Conservation (phyloP, 1,284 basidiomycete genomes). For the Leccinum fallax region DNA sequence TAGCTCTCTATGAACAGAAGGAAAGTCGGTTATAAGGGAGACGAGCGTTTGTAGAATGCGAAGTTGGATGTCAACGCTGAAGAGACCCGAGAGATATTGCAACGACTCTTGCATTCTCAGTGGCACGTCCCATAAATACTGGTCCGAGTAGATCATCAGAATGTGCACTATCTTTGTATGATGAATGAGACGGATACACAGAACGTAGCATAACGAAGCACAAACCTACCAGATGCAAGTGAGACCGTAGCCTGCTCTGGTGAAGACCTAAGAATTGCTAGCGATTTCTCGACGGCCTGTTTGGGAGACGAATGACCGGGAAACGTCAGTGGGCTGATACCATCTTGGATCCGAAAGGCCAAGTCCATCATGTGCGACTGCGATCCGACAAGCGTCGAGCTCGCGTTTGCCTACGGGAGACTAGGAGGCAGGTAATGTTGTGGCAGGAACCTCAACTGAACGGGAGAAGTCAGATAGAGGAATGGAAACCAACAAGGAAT, state of each 20-base stretch:
- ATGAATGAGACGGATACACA: constrained; percentile 9
- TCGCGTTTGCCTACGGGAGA: too few relatives aligned
- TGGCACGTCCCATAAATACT: constrained; percentile 92
- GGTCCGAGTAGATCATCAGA: constrained; percentile 84
- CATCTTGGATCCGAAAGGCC: neutral
- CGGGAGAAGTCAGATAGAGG: too few relatives aligned
- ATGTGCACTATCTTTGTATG: constrained; percentile 66
- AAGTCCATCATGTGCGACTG: too few relatives aligned
- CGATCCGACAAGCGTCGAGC: too few relatives aligned
- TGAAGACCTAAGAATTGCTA: constrained; percentile 75
- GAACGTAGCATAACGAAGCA: constrained; percentile 1
- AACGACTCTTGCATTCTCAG: constrained; percentile 86
- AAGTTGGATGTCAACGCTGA: too few relatives aligned
- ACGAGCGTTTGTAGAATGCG: too few relatives aligned
- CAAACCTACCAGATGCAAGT: constrained; percentile 60
- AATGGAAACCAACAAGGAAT: too few relatives aligned
- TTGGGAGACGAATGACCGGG: neutral
- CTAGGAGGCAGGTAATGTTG: too few relatives aligned
- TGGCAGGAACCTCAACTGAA: too few relatives aligned
- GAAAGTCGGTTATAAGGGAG: too few relatives aligned
- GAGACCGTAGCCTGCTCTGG: constrained; percentile 68
- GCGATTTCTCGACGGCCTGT: constrained; percentile 83
- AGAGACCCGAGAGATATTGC: too few relatives aligned
- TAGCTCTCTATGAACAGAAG: too few relatives aligned
- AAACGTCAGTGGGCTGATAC: neutral